Percentiles rank a stretch among this genome's conserved stretches.
phyloP scores from a whole-genome alignment of 257 asterid genomes.

The Fraxinus americana region DNA sequence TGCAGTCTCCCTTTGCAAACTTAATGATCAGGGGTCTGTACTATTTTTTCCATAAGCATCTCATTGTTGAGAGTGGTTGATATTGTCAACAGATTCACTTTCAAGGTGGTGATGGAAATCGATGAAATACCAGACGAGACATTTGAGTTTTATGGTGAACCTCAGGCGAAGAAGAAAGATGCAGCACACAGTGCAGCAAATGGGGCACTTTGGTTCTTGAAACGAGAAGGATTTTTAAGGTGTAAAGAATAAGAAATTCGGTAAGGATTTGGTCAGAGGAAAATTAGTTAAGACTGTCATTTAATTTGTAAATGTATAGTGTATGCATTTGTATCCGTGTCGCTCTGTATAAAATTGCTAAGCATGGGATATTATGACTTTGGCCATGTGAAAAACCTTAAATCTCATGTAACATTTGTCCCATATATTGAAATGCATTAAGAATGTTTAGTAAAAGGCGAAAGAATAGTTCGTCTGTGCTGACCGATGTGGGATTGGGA shows the following conservation, averaged over 20 bases:
- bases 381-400: not conserved
- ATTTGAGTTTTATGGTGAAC: constrained; percentile 67
- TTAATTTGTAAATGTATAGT: not conserved
- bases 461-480: too few relatives aligned
- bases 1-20: not conserved
- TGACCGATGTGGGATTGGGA: too few relatives aligned
- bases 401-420: not conserved
- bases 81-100: constrained; percentile 54
- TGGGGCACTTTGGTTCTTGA: constrained; percentile 77
- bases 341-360: not conserved
- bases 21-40: not conserved
- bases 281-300: not conserved
- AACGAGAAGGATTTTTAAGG: constrained; percentile 53
- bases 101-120: constrained; percentile 56
- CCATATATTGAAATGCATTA: not conserved
- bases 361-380: not conserved
- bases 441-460: not conserved
- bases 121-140: constrained; percentile 44
- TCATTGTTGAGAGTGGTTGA: constrained; percentile 3
- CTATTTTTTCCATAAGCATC: not conserved
- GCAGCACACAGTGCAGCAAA: constrained; percentile 85
- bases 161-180: constrained; percentile 67
- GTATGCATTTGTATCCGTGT: not conserved
- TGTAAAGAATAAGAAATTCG: constrained; percentile 18
- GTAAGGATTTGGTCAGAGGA: not conserved